Evolutionary conservation across 2,329 filamentous ascomycete species (phyloP).

Genomic region (Hypomyces perniciosus): DNA sequence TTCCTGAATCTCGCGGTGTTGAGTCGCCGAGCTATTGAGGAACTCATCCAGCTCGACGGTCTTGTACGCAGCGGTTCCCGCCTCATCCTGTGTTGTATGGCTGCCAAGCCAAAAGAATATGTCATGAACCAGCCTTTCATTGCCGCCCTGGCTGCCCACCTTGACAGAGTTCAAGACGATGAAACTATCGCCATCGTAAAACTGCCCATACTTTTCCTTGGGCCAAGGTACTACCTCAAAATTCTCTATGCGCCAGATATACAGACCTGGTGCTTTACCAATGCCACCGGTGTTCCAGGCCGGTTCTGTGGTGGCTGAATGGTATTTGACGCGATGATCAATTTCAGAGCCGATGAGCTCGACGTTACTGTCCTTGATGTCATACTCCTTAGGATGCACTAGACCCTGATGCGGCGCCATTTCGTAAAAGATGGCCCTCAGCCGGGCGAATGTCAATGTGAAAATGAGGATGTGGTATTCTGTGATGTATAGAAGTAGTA

Average conservation of each 20-base stretch:
- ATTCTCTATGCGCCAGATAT: constrained; percentile 61
- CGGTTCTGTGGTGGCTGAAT: constrained; percentile 58
- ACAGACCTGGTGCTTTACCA: constrained; percentile 47
- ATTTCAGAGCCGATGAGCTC: constrained; percentile 58
- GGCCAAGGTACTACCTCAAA: constrained; percentile 61
- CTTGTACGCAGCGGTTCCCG: constrained; percentile 64
- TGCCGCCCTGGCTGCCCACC: constrained; percentile 33
- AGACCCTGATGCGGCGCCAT: constrained; percentile 59
- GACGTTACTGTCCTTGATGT: constrained; percentile 63
- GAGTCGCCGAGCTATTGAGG: constrained; percentile 53
- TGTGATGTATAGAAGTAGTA: too few species aligned
- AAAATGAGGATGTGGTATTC: too few species aligned
- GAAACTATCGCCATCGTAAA: constrained; percentile 64
- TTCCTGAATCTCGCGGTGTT: constrained; percentile 59
- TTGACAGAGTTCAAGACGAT: constrained; percentile 57
- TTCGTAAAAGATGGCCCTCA: constrained; percentile 12
- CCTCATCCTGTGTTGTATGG: constrained; percentile 62
- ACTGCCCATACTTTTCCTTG: constrained; percentile 49
- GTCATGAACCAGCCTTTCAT: constrained; percentile 50
- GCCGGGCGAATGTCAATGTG: too few species aligned
- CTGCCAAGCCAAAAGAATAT: constrained; percentile 66
- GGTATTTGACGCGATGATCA: constrained; percentile 63
- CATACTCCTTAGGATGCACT: constrained; percentile 57
- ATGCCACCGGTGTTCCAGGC: constrained; percentile 58
- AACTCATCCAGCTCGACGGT: constrained; percentile 66